These are phyloP conservation scores for Schizonepeta tenuifolia DNA, from an alignment of 257 asterid species.

Conservation along the genomic window DNA sequence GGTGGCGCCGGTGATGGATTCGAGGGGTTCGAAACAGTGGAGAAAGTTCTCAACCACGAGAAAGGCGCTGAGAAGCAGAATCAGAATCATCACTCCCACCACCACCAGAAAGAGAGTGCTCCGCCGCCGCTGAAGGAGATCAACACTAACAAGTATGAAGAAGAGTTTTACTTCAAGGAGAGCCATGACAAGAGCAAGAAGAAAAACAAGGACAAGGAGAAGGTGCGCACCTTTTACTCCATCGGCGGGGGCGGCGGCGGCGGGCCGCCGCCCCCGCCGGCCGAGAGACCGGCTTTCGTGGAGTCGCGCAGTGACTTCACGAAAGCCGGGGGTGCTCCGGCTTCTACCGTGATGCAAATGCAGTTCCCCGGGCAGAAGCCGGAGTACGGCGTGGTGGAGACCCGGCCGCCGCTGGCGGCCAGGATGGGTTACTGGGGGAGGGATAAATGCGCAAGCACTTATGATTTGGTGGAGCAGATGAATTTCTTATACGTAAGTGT, in stretches of 20 bases:
- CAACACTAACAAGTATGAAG: conserved; percentile 43
- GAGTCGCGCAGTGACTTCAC: conserved; percentile 56
- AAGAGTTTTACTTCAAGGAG: conserved; percentile 45
- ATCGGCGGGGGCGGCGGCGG: conserved; percentile 47
- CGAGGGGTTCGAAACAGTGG: conserved; percentile 31
- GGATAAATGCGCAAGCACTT: conserved; percentile 86
- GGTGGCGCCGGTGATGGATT: conserved; percentile 21
- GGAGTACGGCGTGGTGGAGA: conserved; percentile 85
- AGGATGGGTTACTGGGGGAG: conserved; percentile 93
- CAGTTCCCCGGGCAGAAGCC: conserved; percentile 69
- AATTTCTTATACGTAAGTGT: conserved; percentile 64
- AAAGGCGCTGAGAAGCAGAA: conserved; percentile 29
- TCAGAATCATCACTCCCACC: neutral
- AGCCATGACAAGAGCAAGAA: conserved; percentile 48
- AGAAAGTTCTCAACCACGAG: conserved; percentile 33
- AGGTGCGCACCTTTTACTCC: conserved; percentile 77
- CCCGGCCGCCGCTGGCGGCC: conserved; percentile 85
- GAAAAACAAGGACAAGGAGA: conserved; percentile 76
- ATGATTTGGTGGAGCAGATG: conserved; percentile 94
- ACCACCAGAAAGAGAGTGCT: conserved; percentile 29
- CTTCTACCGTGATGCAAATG: conserved; percentile 65
- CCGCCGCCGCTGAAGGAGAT: conserved; percentile 53
- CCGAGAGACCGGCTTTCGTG: conserved; percentile 45
- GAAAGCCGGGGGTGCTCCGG: conserved; percentile 44
- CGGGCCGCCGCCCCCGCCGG: conserved; percentile 50